phyloP scores from a whole-genome alignment of 2,329 filamentous ascomycete genomes.

The Incumbomyces delicatus region DNA sequence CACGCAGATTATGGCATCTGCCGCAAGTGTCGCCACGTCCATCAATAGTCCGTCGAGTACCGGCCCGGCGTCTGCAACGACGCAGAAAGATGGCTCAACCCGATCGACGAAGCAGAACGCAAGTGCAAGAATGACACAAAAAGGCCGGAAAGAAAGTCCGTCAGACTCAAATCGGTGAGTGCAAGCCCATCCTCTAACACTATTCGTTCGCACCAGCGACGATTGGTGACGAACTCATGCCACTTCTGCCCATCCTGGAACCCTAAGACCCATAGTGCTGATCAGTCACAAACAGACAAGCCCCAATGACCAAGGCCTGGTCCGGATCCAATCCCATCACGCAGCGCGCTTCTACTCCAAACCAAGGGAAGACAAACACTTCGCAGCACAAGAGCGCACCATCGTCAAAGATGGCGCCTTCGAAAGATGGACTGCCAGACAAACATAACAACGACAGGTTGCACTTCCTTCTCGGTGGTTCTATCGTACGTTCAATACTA shows the following conservation, averaged over 20 bases:
- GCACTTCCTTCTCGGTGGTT: conserved; percentile 48
- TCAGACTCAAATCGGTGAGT: conserved; percentile 10
- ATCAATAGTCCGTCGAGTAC: conserved; percentile 10
- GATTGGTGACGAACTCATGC: too few species aligned
- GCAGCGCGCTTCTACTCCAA: conserved; percentile 41
- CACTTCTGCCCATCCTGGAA: not conserved
- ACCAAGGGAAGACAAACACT: conserved; percentile 46
- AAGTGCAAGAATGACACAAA: conserved; percentile 18
- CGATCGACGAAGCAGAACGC: conserved; percentile 6
- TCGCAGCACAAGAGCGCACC: conserved; percentile 33
- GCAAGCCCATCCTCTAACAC: too few species aligned
- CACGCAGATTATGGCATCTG: conserved; percentile 20
- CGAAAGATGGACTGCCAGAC: conserved; percentile 44
- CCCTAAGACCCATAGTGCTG: not conserved
- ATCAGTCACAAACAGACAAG: not conserved
- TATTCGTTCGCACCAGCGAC: too few species aligned
- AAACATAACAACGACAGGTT: conserved; percentile 52
- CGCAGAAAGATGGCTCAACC: conserved; percentile 17
- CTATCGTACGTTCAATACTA: conserved; percentile 42
- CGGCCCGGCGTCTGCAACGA: conserved; percentile 8
- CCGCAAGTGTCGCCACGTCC: conserved; percentile 15
- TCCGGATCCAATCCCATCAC: conserved; percentile 53
- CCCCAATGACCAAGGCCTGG: conserved; percentile 47
- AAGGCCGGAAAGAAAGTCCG: conserved; percentile 20
- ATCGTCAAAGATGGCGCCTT: conserved; percentile 23